Evolutionary conservation across 768 basidiomycete species (phyloP).

Genomic region (Trametes sanguinea): DNA sequence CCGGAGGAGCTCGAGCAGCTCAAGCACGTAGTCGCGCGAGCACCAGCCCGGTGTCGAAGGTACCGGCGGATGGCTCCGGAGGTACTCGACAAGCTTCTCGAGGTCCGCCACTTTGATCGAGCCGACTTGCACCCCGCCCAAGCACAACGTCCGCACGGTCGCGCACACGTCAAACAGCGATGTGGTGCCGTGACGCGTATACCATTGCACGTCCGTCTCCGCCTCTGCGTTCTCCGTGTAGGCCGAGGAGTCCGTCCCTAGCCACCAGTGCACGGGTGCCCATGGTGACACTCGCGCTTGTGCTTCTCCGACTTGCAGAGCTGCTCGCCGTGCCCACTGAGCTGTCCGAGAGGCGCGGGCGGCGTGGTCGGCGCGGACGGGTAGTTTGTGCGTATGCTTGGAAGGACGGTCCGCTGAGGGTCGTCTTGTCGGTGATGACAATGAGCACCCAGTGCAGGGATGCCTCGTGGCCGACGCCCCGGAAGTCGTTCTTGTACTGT

Average conservation of each 20-base stretch:
- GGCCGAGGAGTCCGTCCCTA: background rate
- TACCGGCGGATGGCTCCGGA: constrained; percentile 19
- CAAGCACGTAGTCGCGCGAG: constrained; percentile 25
- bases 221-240: background rate
- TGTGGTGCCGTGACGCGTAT: constrained; percentile 12
- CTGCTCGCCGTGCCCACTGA: constrained; percentile 5
- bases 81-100: constrained; percentile 22
- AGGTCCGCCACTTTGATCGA: constrained; percentile 17
- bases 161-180: constrained; percentile 20
- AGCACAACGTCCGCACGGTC: constrained; percentile 21
- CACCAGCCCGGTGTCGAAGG: constrained; percentile 13
- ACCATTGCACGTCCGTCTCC: constrained; percentile 14
- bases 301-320: constrained; percentile 1
- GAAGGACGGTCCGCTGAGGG: constrained; percentile 22
- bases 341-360: constrained; percentile 12
- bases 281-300: constrained; percentile 14
- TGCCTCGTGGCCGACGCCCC: constrained; percentile 19
- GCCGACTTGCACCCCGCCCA: constrained; percentile 23
- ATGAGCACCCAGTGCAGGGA: constrained; percentile 26
- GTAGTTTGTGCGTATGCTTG: constrained; percentile 19
- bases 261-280: background rate
- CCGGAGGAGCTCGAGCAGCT: constrained; percentile 20
- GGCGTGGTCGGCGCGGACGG: constrained; percentile 8
- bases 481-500: constrained; percentile 24
- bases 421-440: constrained; percentile 19